phyloP scores from a whole-genome alignment of 192 early-diverging fungal genomes.

The Helicostylum pulchrum region DNA sequence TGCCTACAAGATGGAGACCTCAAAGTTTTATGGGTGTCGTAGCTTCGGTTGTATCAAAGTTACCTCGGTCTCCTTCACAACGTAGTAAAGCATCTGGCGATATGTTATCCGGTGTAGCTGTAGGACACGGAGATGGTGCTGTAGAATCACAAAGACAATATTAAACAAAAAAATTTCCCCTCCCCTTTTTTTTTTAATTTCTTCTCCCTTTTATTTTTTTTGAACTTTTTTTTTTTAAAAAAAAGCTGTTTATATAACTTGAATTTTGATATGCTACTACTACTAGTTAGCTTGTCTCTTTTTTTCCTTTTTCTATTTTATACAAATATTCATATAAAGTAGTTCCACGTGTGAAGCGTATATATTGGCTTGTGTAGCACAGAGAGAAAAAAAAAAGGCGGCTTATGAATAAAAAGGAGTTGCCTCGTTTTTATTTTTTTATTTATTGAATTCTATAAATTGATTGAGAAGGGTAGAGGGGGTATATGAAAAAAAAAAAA shows the following conservation, averaged over 20 bases:
- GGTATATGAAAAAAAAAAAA: background rate
- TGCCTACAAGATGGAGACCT: conserved; percentile 29
- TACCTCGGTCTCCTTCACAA: conserved; percentile 26
- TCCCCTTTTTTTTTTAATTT: background rate
- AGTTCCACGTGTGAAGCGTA: too few relatives aligned
- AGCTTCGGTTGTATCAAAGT: conserved; percentile 25
- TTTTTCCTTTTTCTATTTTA: background rate
- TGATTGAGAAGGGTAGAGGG: background rate
- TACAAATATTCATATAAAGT: background rate
- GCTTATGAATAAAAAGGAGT: background rate
- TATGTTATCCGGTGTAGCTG: background rate
- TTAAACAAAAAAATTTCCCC: background rate
- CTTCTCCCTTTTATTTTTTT: background rate
- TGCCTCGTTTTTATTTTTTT: too few relatives aligned
- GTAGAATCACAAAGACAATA: conserved; percentile 2
- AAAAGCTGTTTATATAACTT: too few relatives aligned
- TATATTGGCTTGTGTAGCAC: too few relatives aligned
- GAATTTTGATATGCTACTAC: too few relatives aligned
- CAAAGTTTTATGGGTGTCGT: conserved; percentile 37
- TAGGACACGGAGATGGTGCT: conserved; percentile 5
- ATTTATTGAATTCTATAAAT: too few relatives aligned
- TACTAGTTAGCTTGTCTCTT: too few relatives aligned
- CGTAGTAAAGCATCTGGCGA: background rate
- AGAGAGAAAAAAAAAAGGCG: too few relatives aligned
- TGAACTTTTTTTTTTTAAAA: too few relatives aligned